Evolutionary conservation across 306 rosid species (phyloP).

Genomic region (Cicer judaicum): DNA sequence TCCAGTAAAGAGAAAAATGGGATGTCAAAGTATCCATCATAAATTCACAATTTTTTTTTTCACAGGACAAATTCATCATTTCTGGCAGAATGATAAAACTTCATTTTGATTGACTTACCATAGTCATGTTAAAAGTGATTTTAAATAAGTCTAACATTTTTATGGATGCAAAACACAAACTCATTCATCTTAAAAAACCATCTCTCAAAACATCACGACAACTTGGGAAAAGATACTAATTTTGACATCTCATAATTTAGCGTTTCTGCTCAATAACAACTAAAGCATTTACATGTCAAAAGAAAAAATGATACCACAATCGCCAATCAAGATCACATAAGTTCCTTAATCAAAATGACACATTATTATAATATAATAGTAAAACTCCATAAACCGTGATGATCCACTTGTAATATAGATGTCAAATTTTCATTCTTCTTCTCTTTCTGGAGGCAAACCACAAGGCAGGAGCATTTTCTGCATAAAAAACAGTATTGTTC

Average conservation of each 20-base stretch:
- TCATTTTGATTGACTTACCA: neutral
- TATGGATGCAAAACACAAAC: neutral
- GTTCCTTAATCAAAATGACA: neutral
- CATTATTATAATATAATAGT: neutral
- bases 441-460: constrained; percentile 91
- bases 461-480: constrained; percentile 98
- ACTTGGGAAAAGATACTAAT: neutral
- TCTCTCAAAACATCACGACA: too few relatives aligned
- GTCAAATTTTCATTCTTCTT: constrained; percentile 63
- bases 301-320: neutral
- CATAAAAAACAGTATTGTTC: constrained; percentile 37
- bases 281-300: neutral
- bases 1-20: neutral
- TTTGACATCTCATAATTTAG: neutral
- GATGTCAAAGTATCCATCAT: neutral
- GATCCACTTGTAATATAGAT: neutral
- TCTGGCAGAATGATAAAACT: too few relatives aligned
- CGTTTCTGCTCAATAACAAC: neutral
- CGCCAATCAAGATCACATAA: constrained; percentile 1
- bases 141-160: constrained; percentile 1
- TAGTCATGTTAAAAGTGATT: neutral
- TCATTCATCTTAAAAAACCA: constrained; percentile 17
- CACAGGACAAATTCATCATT: neutral
- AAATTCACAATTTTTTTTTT: neutral
- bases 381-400: neutral